Base-by-base conservation (phyloP, 2,329 filamentous ascomycete genomes). In the Alternaria angustiovoidea region DNA sequence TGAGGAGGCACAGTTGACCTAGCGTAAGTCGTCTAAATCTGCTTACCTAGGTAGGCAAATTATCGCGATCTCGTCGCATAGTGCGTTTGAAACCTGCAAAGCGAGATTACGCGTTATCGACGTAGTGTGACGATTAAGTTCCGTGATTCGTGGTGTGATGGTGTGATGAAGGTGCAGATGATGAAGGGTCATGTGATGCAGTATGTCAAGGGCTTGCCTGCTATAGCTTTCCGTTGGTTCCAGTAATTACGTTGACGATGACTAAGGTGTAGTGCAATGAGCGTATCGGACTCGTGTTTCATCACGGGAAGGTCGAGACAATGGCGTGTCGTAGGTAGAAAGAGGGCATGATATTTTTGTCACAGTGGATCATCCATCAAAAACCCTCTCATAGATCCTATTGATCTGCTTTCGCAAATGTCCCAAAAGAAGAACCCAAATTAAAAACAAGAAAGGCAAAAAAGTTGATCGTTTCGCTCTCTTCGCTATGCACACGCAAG, bases 331-430 rank as follows among this genome's bases (percentile, higher is more conserved):
- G n/a, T 30, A 42, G 24, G 32, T 46, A 48, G 24, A 49, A 55
- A 28, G 53, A 55, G 39, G 53, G 44, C 43, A 36, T 55, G 43
- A 41, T 48, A 49, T 49, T 55, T 48, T 39, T 49, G 24, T 48
- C 36, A 24, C 43, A 24, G 12, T 44, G 18, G 30, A 44, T 32
- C 32, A 55, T 48, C 43, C 43, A 36, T 20, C 41, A 16, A 42
- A 34, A 26, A 34, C 39, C 42, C 43, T 55, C 32, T 47, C 42
- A 55, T 48, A 49, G 18, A 32, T 32, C 43, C 42, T 32, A 39
- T 53, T 12, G 16, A 43, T 18, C 32, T 49, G 39, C 41, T 39
- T 30, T 52, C 41, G 32, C 49, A 41, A 47, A 38, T 39, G 44
- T 42, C 41, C 36, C 30, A 41, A 22, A 34, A 44, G 6, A 38